Base-by-base conservation (phyloP, 352 stramenopile genomes). In the Phytophthora meadii region DNA sequence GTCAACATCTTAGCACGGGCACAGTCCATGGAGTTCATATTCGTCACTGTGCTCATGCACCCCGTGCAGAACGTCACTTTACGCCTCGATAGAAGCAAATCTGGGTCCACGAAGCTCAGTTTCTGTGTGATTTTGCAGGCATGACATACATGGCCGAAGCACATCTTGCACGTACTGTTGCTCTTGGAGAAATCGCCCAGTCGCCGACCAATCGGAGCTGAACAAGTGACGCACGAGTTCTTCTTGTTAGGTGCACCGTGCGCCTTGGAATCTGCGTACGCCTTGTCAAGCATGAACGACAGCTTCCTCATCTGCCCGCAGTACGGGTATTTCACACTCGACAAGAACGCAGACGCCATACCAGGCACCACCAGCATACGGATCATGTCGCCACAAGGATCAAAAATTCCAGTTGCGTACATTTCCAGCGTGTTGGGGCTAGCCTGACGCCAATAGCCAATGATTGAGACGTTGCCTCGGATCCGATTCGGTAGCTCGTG, bases 371-470 rank as follows among this genome's bases (percentile, higher is more conserved):
- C 55, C 4, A 70, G 48, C 17, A 42, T 61, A 30, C 70, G 67
- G 15, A 80, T 52, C 8, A 87, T 34, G 1, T 54, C 60, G 24
- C 72, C 65, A 1, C 52, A 32, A 0, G 61, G 54, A 15, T 79
- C 60, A 15, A 79, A 58, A 37, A 76, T 68, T 6, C 68, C 67
- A 0, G 56, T 68, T 8, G 70, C 62, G 57, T 84, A 86, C 17
- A 82, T 54, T 47, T 88, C 74, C 9, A 86, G 70, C 9, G 49
- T 63, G 39, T 76, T 75, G 25, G 71, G 17, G 9, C n/a, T 51
- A 24, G 62, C 46, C 54, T 88, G 79, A 2, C 77, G 75, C 59
- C 71, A 88, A 48, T 85, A 74, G 48, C 36, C 63, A 14, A 64
- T 65, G 27, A 68, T 69, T 12, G 80, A 87, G 27, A 85, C 47